Percentiles rank a stretch among this genome's conserved stretches.
Evolutionary conservation across 768 basidiomycete genomes (phyloP).

Genomic region (Termitomyces sp.): DNA sequence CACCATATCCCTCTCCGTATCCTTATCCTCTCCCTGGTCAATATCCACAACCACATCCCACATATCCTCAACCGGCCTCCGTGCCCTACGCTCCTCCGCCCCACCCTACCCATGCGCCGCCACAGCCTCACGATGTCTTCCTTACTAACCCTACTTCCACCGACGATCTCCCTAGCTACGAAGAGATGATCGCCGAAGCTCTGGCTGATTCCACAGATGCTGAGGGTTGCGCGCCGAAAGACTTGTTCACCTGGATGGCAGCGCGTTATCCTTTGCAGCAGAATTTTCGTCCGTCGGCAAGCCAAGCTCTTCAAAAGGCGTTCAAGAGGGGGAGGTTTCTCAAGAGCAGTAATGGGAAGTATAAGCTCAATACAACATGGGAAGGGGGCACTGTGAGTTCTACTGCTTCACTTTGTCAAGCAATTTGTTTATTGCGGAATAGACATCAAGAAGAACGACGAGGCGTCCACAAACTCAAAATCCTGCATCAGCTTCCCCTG

Average conservation of each 20-base stretch:
- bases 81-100: slow-evolving; percentile 29
- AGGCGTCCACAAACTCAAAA: slow-evolving; percentile 67
- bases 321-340: slow-evolving; percentile 76
- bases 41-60: slow-evolving; percentile 18
- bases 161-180: slow-evolving; percentile 76
- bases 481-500: slow-evolving; percentile 21
- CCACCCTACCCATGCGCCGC: slow-evolving; percentile 22
- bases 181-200: slow-evolving; percentile 88
- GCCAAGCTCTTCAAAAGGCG: slow-evolving; percentile 85
- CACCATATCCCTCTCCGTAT: slow-evolving; percentile 25
- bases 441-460: slow-evolving; percentile 77
- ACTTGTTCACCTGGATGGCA: slow-evolving; percentile 81
- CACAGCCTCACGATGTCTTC: slow-evolving; percentile 17
- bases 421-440: neutral
- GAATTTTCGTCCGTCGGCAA: slow-evolving; percentile 88
- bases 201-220: slow-evolving; percentile 58
- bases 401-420: neutral
- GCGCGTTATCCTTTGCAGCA: slow-evolving; percentile 74
- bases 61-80: slow-evolving; percentile 30
- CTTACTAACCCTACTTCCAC: slow-evolving; percentile 15
- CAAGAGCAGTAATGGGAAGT: slow-evolving; percentile 68
- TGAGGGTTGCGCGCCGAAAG: slow-evolving; percentile 80
- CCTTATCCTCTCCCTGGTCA: slow-evolving; percentile 3
- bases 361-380: slow-evolving; percentile 71
- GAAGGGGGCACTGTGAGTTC: slow-evolving; percentile 72